Base-by-base conservation (phyloP, 139 green algal genomes). In the Micractinium conductrix region DNA sequence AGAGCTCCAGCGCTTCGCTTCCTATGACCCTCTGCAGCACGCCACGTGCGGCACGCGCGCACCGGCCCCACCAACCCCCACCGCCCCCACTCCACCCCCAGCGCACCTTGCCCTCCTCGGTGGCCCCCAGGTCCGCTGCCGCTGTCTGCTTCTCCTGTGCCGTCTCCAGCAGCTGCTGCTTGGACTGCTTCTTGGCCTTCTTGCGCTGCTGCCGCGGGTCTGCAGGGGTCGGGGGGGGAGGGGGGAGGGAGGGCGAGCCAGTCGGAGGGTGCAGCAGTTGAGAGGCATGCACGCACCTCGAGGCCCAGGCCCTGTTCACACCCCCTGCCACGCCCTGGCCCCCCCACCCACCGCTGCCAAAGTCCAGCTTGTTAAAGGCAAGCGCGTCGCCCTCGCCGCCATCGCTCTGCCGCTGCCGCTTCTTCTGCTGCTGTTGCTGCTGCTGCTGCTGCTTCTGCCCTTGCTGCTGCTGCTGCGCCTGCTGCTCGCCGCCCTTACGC, bases 91-190 rank as follows among this genome's bases (percentile, higher is more conserved):
- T n/a, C n/a, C n/a, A n/a, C n/a, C n/a, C n/a, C n/a, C 0, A 16
- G 30, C 55, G 16, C 65, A 90, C 89, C 89, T 93, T 91, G 65
- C 82, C 88, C n/a, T 92, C 84, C 67, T 75, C 44, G 5, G 85
- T 88, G 38, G 48, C 87, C 37, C 78, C 80, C 21, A 87, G 83
- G 73, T 65, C n/a, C 16, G 67, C 33, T 7, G 81, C 86, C 22
- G 71, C 73, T 28, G 65, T 75, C 70, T 88, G 76, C 87, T 92
- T 87, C 26, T 74, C 85, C 88, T 95, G 91, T 1, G 86, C 92
- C 42, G 87, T 50, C 62, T 86, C 87, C 62, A 97, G 85, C 82
- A 95, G 83, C 80, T 91, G 80, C 84, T 88, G 75, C 88, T 96
- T 96, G 53, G 67, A 91, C 8, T 74, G 78, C 82, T 91, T 89